phyloP scores from a whole-genome alignment of 441 rosid species.

The Populus hybrid region DNA sequence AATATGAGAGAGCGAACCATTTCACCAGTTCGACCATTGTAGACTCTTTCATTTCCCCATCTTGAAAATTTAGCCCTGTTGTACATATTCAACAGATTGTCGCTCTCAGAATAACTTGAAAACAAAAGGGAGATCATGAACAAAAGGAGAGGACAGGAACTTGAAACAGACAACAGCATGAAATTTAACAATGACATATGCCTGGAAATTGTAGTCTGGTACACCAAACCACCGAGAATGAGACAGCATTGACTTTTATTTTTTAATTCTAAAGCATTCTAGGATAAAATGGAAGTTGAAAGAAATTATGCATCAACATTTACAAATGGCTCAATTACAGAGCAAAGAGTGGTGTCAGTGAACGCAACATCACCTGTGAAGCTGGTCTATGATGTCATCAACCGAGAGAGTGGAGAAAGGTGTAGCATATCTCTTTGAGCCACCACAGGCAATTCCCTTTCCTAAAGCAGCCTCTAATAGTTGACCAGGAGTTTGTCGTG shows the following conservation, averaged over 20 bases:
- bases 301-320: neutral
- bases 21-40: conserved; percentile 77
- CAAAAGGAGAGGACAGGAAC: neutral
- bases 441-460: conserved; percentile 82
- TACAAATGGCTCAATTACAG: neutral
- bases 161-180: neutral
- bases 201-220: neutral
- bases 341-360: neutral
- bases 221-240: neutral
- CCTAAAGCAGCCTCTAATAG: conserved; percentile 26
- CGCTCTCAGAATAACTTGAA: neutral
- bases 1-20: conserved; percentile 70
- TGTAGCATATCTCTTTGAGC: conserved; percentile 64
- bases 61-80: conserved; percentile 80
- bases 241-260: neutral
- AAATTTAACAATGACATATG: neutral
- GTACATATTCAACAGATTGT: conserved; percentile 12
- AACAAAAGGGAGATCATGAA: neutral
- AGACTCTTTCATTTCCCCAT: conserved; percentile 87
- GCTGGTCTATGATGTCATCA: conserved; percentile 75
- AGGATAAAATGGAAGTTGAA: neutral
- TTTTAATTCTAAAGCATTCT: neutral
- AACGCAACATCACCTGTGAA: conserved; percentile 56
- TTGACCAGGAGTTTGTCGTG: conserved; percentile 61
- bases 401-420: conserved; percentile 81